Evolutionary conservation across 768 basidiomycete genomes (phyloP), one percentile per base, ranked within the genome.

Genomic region (Leccinum longicurvipes): DNA sequence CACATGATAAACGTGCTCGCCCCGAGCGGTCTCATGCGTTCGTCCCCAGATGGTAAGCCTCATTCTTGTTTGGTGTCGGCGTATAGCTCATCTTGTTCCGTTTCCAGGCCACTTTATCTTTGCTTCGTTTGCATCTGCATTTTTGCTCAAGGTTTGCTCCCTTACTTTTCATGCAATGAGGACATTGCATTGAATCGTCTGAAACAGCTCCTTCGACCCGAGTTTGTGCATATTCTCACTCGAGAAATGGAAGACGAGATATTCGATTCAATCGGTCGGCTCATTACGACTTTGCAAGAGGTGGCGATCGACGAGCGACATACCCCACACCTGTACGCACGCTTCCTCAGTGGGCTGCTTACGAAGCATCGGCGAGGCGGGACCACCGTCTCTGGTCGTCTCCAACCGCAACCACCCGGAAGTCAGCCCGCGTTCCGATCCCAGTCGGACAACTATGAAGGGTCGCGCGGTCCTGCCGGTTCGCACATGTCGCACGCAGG

Each of bases 261-360:
- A 54, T 86, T 87, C 60, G 82, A 86, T 55, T 74, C 84, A 60
- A 89, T 92, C 53, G 79, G 84, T 36, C 80, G 81, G 10, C 77
- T 92, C 21, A 90, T 92, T 60, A 82, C 86, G 57, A 86, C 82
- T 0, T 72, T 91, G 52, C 80, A 84, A 12, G 85, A 85, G 54
- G 82, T 91, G 48, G 86, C 89, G 15, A 88, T 91, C 49, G 90
- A 92, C 62, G 87, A 89, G 61, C 80, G 86, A 14, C 90, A 92
- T 65, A 89, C 88, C 0, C 90, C 89, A 2, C 86, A 83, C 60
- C 75, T 91, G 31, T 90, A 91, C 62, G 87, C 90, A 12, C 82
- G 88, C 14, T 92, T 92, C 77, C 78, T 92, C 7, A 82, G 85
- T 0, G 78, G 84, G n/a, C 74, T 91, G 25, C 74, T 92, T 19